phyloP scores from a whole-genome alignment of 768 basidiomycete genomes.

The Lentinula lateritia region DNA sequence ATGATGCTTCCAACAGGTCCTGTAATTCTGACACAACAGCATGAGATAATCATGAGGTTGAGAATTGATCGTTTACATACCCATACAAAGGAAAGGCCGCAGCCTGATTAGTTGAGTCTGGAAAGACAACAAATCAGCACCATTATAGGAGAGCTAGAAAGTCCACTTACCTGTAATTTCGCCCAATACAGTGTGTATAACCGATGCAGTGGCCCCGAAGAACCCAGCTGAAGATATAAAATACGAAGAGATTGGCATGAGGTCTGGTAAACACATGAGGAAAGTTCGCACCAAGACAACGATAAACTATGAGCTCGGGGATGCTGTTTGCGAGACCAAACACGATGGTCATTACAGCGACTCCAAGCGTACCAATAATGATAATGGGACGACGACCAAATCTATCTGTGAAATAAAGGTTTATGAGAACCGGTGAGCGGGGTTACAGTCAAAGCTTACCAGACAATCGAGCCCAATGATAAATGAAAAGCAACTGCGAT shows the following conservation, averaged over 20 bases:
- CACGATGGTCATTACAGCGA: conserved; percentile 42
- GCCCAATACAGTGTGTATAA: conserved; percentile 57
- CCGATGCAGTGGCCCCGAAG: conserved; percentile 58
- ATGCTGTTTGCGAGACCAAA: conserved; percentile 58
- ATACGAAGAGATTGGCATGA: background rate
- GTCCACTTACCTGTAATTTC: conserved; percentile 43
- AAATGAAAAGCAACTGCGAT: conserved; percentile 54
- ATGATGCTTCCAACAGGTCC: conserved; percentile 57
- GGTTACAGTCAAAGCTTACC: conserved; percentile 20
- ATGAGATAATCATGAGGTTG: background rate
- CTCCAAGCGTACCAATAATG: conserved; percentile 44
- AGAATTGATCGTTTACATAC: conserved; percentile 26
- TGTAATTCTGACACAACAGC: conserved; percentile 1
- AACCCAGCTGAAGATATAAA: conserved; percentile 41
- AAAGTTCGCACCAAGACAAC: conserved; percentile 43
- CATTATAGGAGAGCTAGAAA: background rate
- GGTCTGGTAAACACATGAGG: background rate
- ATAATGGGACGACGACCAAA: conserved; percentile 66
- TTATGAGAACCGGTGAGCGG: background rate
- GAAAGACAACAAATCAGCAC: background rate
- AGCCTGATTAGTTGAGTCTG: conserved; percentile 51
- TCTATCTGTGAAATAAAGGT: conserved; percentile 31
- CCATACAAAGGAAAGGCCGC: conserved; percentile 56
- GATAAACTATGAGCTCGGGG: conserved; percentile 37
- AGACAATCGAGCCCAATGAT: conserved; percentile 59